Evolutionary conservation across 2,329 filamentous ascomycete species (phyloP).

Genomic region (Phyllachora maydis): DNA sequence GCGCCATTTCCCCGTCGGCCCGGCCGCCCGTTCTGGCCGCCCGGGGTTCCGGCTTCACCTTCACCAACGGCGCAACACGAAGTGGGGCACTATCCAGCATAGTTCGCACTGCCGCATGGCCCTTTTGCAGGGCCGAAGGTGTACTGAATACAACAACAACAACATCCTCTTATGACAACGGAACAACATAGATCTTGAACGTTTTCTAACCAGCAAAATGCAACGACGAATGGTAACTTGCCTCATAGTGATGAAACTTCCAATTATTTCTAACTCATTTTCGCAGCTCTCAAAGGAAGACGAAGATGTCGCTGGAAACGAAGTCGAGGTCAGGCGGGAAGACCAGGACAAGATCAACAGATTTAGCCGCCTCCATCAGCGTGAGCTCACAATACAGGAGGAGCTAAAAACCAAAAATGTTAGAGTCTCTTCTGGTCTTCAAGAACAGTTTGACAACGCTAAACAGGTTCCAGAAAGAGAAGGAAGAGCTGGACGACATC

Average conservation of each 20-base stretch:
- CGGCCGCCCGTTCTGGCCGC: too few species aligned
- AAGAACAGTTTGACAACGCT: constrained; percentile 1
- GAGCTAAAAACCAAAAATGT: constrained; percentile 65
- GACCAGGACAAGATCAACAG: constrained; percentile 98
- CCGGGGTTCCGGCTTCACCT: too few species aligned
- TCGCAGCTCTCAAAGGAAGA: constrained; percentile 79
- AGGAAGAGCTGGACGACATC: constrained; percentile 91
- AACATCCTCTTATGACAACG: too few species aligned
- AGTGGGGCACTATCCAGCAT: too few species aligned
- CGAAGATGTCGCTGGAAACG: constrained; percentile 48
- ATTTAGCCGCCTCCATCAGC: constrained; percentile 86
- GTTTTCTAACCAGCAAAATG: too few species aligned
- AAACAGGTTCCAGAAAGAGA: constrained; percentile 56
- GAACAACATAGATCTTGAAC: too few species aligned
- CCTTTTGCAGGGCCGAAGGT: too few species aligned
- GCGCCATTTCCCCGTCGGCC: too few species aligned
- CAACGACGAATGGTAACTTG: constrained; percentile 37
- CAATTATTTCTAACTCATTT: background rate
- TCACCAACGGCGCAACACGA: too few species aligned
- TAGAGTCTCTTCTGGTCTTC: constrained; percentile 1
- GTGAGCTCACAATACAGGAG: constrained; percentile 59
- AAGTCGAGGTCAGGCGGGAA: constrained; percentile 84
- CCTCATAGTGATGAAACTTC: background rate
- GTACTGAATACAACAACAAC: too few species aligned
- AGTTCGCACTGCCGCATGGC: too few species aligned